A percentile compares a stretch with the other conserved stretches of the same genome.
These are phyloP conservation scores for Pseudozyma flocculosa DNA, from an alignment of 1,284 basidiomycete genomes.

Conservation along the genomic window DNA sequence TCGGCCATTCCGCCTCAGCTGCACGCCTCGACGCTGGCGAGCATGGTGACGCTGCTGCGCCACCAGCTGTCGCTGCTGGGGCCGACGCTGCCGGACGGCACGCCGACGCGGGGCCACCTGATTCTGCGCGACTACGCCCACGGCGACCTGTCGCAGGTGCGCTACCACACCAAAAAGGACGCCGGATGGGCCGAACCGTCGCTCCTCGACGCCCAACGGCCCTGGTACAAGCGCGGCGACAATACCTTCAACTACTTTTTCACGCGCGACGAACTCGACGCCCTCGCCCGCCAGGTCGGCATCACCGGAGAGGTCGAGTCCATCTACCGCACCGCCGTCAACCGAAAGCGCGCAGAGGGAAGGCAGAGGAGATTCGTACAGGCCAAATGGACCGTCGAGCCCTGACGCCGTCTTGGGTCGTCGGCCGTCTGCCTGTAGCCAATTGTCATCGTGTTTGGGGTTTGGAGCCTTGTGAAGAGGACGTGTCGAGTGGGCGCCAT, in stretches of 20 bases:
- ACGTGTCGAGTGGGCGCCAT: too few species aligned
- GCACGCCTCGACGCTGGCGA: conserved; percentile 36
- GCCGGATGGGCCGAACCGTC: conserved; percentile 53
- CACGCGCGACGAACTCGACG: conserved; percentile 39
- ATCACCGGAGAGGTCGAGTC: conserved; percentile 34
- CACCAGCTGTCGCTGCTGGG: neutral
- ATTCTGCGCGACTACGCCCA: conserved; percentile 58
- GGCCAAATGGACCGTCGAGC: conserved; percentile 30
- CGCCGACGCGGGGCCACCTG: conserved; percentile 21
- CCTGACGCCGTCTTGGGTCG: too few species aligned
- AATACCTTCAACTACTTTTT: conserved; percentile 59
- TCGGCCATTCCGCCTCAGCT: conserved; percentile 57
- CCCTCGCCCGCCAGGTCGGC: conserved; percentile 15
- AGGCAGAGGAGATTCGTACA: conserved; percentile 49
- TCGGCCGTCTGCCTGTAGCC: too few species aligned
- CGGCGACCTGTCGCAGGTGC: conserved; percentile 56
- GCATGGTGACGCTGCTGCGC: conserved; percentile 15
- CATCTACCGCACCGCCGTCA: conserved; percentile 15
- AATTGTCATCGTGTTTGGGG: too few species aligned
- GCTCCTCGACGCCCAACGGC: conserved; percentile 38
- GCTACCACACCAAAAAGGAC: conserved; percentile 56
- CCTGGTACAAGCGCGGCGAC: conserved; percentile 57
- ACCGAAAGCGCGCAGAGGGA: conserved; percentile 21
- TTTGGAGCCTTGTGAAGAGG: too few species aligned
- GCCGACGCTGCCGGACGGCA: too few species aligned